These are phyloP conservation scores for Trametes coccinea DNA, from an alignment of 768 basidiomycete genomes.

Conservation along the genomic window DNA sequence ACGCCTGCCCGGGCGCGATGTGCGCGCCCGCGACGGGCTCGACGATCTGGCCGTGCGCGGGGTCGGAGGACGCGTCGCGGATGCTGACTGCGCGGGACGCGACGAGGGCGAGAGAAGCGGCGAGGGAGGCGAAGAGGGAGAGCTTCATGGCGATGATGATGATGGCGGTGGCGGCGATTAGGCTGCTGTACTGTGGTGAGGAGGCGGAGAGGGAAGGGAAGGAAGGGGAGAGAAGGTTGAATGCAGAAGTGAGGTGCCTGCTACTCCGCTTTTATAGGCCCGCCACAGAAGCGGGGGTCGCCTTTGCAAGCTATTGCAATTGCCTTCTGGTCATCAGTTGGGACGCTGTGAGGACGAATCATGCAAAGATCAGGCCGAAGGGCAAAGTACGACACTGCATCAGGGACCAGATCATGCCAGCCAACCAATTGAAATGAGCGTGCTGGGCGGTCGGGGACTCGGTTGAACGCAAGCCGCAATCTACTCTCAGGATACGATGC, in stretches of 20 bases:
- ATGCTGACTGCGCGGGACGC: slow-evolving; percentile 3
- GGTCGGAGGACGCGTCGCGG: slow-evolving; percentile 9
- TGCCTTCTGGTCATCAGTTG: no score
- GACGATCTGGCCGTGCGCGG: slow-evolving; percentile 30
- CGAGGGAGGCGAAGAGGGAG: slow-evolving; percentile 6
- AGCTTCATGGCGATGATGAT: slow-evolving; percentile 2
- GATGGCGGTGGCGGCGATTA: slow-evolving; percentile 9
- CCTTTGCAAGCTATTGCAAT: no score
- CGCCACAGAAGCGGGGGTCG: no score
- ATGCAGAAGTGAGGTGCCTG: neutral
- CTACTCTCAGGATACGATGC: neutral
- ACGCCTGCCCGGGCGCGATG: slow-evolving; percentile 42
- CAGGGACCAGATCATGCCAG: slow-evolving; percentile 11
- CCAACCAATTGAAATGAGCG: neutral
- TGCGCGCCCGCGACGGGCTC: slow-evolving; percentile 35
- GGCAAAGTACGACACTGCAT: neutral
- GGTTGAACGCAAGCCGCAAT: no score
- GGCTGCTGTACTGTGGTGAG: slow-evolving; percentile 1
- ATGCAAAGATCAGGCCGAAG: no score
- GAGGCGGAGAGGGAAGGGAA: neutral
- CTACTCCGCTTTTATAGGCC: slow-evolving; percentile 2
- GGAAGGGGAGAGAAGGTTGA: neutral
- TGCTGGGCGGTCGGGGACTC: neutral
- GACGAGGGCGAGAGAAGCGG: slow-evolving; percentile 9
- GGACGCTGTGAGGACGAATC: no score